Evolutionary conservation across 495 filamentous ascomycete genomes (phyloP), one percentile per base, ranked within the genome.

Genomic region (Penicillium cataractarum): DNA sequence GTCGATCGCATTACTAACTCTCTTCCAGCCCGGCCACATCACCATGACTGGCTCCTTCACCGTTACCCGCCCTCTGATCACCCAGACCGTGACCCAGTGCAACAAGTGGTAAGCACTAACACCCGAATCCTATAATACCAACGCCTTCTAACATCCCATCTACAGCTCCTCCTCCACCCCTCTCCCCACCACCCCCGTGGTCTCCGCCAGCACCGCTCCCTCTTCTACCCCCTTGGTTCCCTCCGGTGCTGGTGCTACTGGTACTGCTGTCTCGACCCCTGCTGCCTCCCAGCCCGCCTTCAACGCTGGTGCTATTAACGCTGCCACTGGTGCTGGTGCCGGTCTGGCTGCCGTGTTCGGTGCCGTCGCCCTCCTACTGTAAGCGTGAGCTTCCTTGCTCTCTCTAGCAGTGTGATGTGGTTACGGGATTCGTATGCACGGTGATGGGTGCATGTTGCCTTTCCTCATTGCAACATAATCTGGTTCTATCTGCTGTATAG

Each of bases 261-360:
- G 53, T 55, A 40, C 64, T 66, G 64, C 73, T 56, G 55, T 74
- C 66, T 66, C 81, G 54, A 42, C 74, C 68, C 79, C 84, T 69
- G 78, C 82, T 74, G 80, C 84, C 64, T 82, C 86, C 67, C 49
- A 71, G 55, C 72, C 76, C 26, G 65, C 71, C 65, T 81, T 72
- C 76, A 80, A 78, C 58, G 76, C 76, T 46, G 93, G 73, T 74
- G 74, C 76, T 63, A 65, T 70, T 33, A 78, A 84, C 67, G 76
- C 72, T 42, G 76, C 72, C 59, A 71, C 69, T 71, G 76, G 89
- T 67, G 87, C 87, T 59, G 88, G 88, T 69, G 88, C 84, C 67
- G 87, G 81, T 76, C 86, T 92, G 63, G 90, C 87, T 67, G 88
- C 84, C 78, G 78, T 93, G 69, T 84, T 92, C 78, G 92, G 87